Evolutionary conservation across 2,329 filamentous ascomycete species (phyloP).

Genomic region (Rutstroemia sp.): DNA sequence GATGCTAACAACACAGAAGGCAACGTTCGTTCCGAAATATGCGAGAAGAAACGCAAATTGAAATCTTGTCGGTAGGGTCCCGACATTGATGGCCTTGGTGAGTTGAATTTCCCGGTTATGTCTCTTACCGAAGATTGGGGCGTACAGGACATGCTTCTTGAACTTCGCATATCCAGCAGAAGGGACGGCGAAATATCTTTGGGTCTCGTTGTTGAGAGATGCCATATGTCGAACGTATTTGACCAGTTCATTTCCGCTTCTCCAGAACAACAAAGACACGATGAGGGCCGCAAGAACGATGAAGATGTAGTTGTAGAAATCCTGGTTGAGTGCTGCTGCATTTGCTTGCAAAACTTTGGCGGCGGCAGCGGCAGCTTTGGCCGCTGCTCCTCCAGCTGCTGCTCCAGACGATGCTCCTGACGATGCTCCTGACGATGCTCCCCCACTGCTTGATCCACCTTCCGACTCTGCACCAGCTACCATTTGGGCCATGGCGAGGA

Average conservation of each 20-base stretch:
- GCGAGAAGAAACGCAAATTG: slow-evolving; percentile 61
- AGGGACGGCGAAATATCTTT: slow-evolving; percentile 68
- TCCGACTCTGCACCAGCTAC: slow-evolving; percentile 11
- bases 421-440: slow-evolving; percentile 1
- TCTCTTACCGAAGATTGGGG: slow-evolving; percentile 65
- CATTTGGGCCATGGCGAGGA: slow-evolving; percentile 18
- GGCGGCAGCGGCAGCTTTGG: slow-evolving; percentile 12
- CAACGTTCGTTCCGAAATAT: slow-evolving; percentile 67
- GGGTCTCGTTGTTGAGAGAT: slow-evolving; percentile 70
- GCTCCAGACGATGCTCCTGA: slow-evolving; percentile 8
- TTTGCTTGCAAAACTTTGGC: slow-evolving; percentile 14
- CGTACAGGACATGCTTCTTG: slow-evolving; percentile 60
- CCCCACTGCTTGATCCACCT: not conserved
- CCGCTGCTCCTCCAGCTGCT: not conserved
- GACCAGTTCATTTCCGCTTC: slow-evolving; percentile 50
- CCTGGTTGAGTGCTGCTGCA: slow-evolving; percentile 36
- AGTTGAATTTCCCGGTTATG: slow-evolving; percentile 71
- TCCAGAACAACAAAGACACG: slow-evolving; percentile 58
- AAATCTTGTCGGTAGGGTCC: slow-evolving; percentile 73
- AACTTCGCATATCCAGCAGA: slow-evolving; percentile 48
- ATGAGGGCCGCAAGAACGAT: slow-evolving; percentile 58
- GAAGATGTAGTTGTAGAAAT: slow-evolving; percentile 53
- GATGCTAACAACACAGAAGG: slow-evolving; percentile 66
- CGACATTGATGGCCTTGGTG: slow-evolving; percentile 60
- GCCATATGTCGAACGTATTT: slow-evolving; percentile 67